These are phyloP conservation scores for Globisporangium barbulae DNA, from an alignment of 352 stramenopile genomes.

Conservation along the genomic window DNA sequence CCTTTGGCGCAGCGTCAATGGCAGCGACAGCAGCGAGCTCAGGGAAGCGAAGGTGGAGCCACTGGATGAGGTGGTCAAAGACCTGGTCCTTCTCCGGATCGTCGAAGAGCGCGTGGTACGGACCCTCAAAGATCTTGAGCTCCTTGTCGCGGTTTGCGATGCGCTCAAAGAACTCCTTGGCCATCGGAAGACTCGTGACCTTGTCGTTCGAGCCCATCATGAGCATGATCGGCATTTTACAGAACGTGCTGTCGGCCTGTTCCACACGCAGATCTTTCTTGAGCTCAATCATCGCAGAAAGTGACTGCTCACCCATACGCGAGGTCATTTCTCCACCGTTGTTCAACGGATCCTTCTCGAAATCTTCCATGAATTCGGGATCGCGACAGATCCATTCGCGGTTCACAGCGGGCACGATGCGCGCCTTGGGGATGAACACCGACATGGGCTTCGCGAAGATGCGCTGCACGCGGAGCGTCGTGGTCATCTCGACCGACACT, in stretches of 20 bases:
- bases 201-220: constrained; percentile 50
- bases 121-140: constrained; percentile 46
- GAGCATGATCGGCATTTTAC: constrained; percentile 22
- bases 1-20: neutral
- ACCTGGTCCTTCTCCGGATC: constrained; percentile 57
- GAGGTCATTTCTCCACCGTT: constrained; percentile 35
- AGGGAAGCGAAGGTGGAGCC: constrained; percentile 44
- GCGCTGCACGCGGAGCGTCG: constrained; percentile 16
- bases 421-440: constrained; percentile 19
- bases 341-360: constrained; percentile 27
- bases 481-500: constrained; percentile 18
- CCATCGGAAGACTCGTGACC: constrained; percentile 43
- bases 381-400: constrained; percentile 26
- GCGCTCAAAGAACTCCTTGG: constrained; percentile 39
- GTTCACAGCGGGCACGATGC: constrained; percentile 30
- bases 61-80: constrained; percentile 34
- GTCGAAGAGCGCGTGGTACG: constrained; percentile 60
- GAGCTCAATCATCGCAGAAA: constrained; percentile 33
- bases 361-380: constrained; percentile 25
- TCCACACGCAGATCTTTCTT: constrained; percentile 30
- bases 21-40: neutral
- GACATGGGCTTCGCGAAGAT: constrained; percentile 22
- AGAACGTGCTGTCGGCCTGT: constrained; percentile 26
- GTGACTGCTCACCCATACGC: constrained; percentile 40
- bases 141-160: constrained; percentile 49